Conservation (phyloP, 495 filamentous ascomycete genomes). For the Alectoria sarmentosa region DNA sequence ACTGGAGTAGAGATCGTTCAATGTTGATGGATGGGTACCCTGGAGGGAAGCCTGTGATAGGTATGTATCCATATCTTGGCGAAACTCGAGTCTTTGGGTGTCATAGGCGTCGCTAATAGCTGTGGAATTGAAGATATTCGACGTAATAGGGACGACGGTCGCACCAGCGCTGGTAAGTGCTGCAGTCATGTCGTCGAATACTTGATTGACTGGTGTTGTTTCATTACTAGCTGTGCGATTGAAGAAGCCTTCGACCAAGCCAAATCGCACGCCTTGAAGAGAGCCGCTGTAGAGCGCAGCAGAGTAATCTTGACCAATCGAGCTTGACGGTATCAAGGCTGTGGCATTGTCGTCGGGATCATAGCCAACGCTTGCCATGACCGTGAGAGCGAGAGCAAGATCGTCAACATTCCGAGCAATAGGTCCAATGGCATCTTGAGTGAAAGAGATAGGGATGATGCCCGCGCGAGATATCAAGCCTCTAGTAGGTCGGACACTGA, state of each 20-base stretch:
- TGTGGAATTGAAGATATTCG: constrained; percentile 44
- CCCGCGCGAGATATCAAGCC: constrained; percentile 47
- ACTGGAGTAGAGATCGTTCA: constrained; percentile 39
- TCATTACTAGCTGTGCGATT: constrained; percentile 38
- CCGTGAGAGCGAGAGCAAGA: constrained; percentile 45
- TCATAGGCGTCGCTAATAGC: constrained; percentile 41
- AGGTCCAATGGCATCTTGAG: constrained; percentile 55
- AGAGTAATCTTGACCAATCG: constrained; percentile 37
- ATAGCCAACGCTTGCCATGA: constrained; percentile 47
- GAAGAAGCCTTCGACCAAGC: constrained; percentile 45
- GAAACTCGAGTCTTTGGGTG: constrained; percentile 53
- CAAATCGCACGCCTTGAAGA: constrained; percentile 39
- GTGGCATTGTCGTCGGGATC: constrained; percentile 42
- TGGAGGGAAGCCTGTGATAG: constrained; percentile 33
- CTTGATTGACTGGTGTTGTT: constrained; percentile 45
- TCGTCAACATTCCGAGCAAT: constrained; percentile 50
- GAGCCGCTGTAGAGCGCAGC: constrained; percentile 30
- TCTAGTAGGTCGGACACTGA: constrained; percentile 53
- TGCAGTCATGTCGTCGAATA: constrained; percentile 34
- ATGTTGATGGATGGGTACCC: constrained; percentile 31
- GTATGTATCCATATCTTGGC: constrained; percentile 42
- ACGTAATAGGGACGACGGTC: constrained; percentile 42
- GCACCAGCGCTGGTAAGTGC: constrained; percentile 32
- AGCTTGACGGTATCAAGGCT: constrained; percentile 32
- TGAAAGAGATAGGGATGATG: constrained; percentile 53